Evolutionary conservation across 768 basidiomycete species (phyloP).

Genomic region (Tylopilus rubrobrunneus): DNA sequence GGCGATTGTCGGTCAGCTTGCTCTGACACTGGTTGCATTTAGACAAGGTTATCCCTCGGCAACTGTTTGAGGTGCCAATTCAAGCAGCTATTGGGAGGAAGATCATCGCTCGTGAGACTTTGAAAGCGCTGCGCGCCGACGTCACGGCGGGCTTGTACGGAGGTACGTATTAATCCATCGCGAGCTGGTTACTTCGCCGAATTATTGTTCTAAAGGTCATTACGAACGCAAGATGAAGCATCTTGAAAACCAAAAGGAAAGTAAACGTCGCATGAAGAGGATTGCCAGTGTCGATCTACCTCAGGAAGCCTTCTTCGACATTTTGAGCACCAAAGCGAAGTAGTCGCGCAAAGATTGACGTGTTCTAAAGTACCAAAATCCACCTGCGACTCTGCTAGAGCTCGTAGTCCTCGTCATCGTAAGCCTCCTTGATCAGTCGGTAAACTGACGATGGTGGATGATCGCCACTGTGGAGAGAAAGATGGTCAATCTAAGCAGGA

Average conservation of each 20-base stretch:
- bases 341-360: slow-evolving; percentile 5
- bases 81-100: slow-evolving; percentile 88
- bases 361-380: neutral
- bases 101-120: slow-evolving; percentile 84
- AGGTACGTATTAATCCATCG: slow-evolving; percentile 39
- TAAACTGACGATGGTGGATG: slow-evolving; percentile 95
- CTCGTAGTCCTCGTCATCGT: slow-evolving; percentile 92
- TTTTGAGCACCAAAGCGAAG: slow-evolving; percentile 60
- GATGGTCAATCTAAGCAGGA: slow-evolving; percentile 4
- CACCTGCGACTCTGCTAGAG: slow-evolving; percentile 31
- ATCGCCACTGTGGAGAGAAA: slow-evolving; percentile 63
- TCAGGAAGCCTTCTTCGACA: slow-evolving; percentile 93
- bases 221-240: slow-evolving; percentile 92
- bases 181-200: neutral
- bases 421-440: slow-evolving; percentile 87
- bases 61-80: slow-evolving; percentile 92
- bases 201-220: slow-evolving; percentile 49
- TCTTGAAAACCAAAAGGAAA: slow-evolving; percentile 87
- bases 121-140: slow-evolving; percentile 83
- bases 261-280: slow-evolving; percentile 85
- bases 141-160: slow-evolving; percentile 95
- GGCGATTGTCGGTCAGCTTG: neutral
- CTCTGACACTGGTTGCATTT: neutral
- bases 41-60: slow-evolving; percentile 92
- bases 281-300: slow-evolving; percentile 87